Percentiles rank a stretch among this genome's conserved stretches.
These are phyloP conservation scores for Botrytis sinoallii DNA, from an alignment of 2,329 filamentous ascomycete genomes.

Conservation along the genomic window DNA sequence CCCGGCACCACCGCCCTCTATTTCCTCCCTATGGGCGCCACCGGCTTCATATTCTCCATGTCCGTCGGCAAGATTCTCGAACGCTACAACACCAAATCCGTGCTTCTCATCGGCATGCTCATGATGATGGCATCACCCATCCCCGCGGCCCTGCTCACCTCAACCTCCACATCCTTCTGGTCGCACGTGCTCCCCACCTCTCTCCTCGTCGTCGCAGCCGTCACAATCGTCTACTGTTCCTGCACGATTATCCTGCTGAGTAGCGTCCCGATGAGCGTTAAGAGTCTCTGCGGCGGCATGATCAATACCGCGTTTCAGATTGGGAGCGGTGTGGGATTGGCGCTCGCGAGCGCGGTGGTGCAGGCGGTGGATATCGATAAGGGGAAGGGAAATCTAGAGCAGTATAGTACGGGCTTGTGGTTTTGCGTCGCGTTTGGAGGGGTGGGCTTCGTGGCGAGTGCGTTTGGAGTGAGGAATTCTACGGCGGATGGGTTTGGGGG, in stretches of 20 bases:
- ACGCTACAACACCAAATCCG: slow-evolving; percentile 35
- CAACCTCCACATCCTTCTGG: not conserved
- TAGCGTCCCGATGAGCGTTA: slow-evolving; percentile 42
- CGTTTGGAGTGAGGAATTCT: slow-evolving; percentile 30
- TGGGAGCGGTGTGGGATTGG: slow-evolving; percentile 42
- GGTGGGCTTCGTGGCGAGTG: slow-evolving; percentile 36
- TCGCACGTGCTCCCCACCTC: slow-evolving; percentile 10
- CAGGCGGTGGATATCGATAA: slow-evolving; percentile 41
- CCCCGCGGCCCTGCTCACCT: not conserved
- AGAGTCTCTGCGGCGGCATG: slow-evolving; percentile 43
- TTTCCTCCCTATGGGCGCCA: slow-evolving; percentile 43
- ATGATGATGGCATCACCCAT: slow-evolving; percentile 16
- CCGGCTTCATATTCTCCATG: slow-evolving; percentile 41
- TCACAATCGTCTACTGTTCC: slow-evolving; percentile 43
- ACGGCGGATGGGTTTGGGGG: slow-evolving; percentile 8
- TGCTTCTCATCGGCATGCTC: slow-evolving; percentile 15
- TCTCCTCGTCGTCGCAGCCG: slow-evolving; percentile 40
- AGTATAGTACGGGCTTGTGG: slow-evolving; percentile 44
- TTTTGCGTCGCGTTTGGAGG: slow-evolving; percentile 43
- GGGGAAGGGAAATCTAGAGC: slow-evolving; percentile 36
- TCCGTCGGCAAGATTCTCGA: slow-evolving; percentile 40
- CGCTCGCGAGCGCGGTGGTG: slow-evolving; percentile 41
- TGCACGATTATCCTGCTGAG: slow-evolving; percentile 43
- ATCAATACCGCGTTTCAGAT: slow-evolving; percentile 46
- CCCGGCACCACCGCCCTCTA: slow-evolving; percentile 42